Percentiles rank a stretch among this genome's conserved stretches.
Conservation (phyloP, 176 grass and related monocot species). For the Oryza officinalis region DNA sequence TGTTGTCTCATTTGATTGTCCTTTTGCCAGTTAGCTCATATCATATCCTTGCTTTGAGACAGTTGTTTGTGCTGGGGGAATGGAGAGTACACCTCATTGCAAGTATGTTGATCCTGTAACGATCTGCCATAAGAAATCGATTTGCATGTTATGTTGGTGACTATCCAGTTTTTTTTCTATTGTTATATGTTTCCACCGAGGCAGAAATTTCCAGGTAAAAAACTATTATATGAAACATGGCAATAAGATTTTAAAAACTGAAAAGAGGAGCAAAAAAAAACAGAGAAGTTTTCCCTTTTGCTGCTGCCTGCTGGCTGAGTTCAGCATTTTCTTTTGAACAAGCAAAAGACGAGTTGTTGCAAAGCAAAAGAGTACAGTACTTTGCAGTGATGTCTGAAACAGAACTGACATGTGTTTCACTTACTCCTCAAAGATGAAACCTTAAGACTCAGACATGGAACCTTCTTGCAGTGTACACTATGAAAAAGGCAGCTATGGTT, state of each 20-base stretch:
- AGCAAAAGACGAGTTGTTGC: background rate
- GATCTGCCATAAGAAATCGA: background rate
- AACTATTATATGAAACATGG: background rate
- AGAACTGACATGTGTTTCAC: slow-evolving; percentile 17
- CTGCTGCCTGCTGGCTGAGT: background rate
- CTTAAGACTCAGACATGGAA: background rate
- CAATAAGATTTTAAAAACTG: background rate
- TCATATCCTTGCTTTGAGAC: background rate
- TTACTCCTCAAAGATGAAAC: background rate
- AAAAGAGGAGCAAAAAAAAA: background rate
- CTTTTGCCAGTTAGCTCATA: background rate
- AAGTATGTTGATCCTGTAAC: slow-evolving; percentile 3
- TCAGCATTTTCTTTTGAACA: slow-evolving; percentile 14
- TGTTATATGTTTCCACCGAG: background rate
- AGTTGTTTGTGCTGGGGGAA: background rate
- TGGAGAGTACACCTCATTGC: slow-evolving; percentile 1
- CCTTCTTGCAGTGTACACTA: background rate
- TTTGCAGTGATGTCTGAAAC: background rate
- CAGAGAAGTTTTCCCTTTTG: background rate
- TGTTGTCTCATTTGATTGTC: slow-evolving; percentile 19
- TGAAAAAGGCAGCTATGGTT: background rate
- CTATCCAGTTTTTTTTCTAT: background rate
- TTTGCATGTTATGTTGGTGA: slow-evolving; percentile 3
- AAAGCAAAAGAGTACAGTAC: background rate
- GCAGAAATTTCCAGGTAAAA: background rate